Percentiles rank a stretch among this genome's conserved stretches.
phyloP scores from a whole-genome alignment of 1,139 yeast genomes.

The Diutina neorugosa region DNA sequence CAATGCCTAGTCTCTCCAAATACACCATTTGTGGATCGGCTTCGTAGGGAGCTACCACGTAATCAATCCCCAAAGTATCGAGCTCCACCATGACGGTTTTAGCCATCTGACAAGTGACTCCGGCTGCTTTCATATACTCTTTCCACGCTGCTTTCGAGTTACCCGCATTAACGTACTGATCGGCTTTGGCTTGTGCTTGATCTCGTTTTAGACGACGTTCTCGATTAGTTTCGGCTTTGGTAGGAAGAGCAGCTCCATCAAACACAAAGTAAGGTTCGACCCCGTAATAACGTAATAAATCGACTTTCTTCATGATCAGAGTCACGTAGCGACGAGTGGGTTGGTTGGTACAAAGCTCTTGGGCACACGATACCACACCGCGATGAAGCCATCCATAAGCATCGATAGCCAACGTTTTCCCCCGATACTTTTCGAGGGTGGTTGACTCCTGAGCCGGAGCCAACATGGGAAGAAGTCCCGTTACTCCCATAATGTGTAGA shows the following conservation, averaged over 20 bases:
- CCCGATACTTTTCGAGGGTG: slow-evolving; percentile 49
- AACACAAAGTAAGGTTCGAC: slow-evolving; percentile 83
- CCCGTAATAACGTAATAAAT: slow-evolving; percentile 54
- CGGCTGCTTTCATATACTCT: slow-evolving; percentile 67
- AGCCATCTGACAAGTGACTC: slow-evolving; percentile 87
- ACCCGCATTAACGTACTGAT: slow-evolving; percentile 36
- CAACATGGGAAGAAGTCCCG: slow-evolving; percentile 64
- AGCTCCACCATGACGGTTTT: slow-evolving; percentile 69
- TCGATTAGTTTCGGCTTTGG: slow-evolving; percentile 63
- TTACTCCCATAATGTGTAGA: slow-evolving; percentile 51
- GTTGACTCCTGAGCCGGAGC: slow-evolving; percentile 58
- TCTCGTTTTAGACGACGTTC: slow-evolving; percentile 48
- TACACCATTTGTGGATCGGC: slow-evolving; percentile 97
- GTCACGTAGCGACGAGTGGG: slow-evolving; percentile 60
- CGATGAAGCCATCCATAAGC: slow-evolving; percentile 96
- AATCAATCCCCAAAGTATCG: slow-evolving; percentile 45
- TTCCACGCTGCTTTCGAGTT: slow-evolving; percentile 51
- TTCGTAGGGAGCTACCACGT: slow-evolving; percentile 94
- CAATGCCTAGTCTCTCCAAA: slow-evolving; percentile 61
- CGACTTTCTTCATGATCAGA: slow-evolving; percentile 49
- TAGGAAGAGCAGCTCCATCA: slow-evolving; percentile 82
- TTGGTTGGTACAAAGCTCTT: slow-evolving; percentile 59
- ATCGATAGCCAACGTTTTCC: slow-evolving; percentile 79
- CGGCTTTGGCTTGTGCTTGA: slow-evolving; percentile 47
- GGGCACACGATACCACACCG: slow-evolving; percentile 73